Base-by-base conservation (phyloP, 257 asterid genomes). In the Asclepias syriaca region DNA sequence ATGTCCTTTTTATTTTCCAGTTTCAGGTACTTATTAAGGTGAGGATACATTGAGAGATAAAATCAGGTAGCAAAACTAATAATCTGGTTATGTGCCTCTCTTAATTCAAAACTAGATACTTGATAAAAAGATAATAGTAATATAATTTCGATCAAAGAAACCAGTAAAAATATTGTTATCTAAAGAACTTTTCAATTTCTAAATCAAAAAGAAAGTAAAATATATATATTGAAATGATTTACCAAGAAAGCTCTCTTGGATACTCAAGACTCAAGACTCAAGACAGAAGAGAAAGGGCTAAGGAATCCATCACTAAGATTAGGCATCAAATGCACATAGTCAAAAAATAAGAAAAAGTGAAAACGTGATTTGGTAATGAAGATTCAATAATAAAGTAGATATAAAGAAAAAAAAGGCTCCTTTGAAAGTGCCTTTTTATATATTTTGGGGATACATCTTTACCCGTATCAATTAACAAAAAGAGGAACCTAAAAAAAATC, bases 371-470 rank as follows among this genome's bases (percentile, higher is more conserved):
- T 64, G 50, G 15, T 64, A 37, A 34, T 37, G 14, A 63, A 24
- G 49, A 61, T 61, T 61, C n/a, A 61, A 61, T 34, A 34, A 34
- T 21, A 64, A 64, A 64, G 68, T 64, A 37, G 49, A 24, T 21
- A 18, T 32, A 45, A 34, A 64, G 7, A 18, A 64, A 24, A 24
- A 24, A 24, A 15, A 37, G 5, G 7, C 16, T 46, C 37, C 24
- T 16, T 63, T 37, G 27, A 37, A 63, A 63, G 49, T 7, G 27
- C 68, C 50, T 37, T 64, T 61, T 61, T n/a, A n/a, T 16, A 63
- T 46, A 63, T 46, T 61, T 19, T 37, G 68, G 14, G 37, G 50
- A 64, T 18, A 1, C 45, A 64, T 37, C 49, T 64, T 64, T 61
- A 34, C 21, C 6, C 6, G 46, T 29, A 32, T 61, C 21, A 34